Percentiles rank a stretch among this genome's conserved stretches.
Evolutionary conservation across 2,329 filamentous ascomycete genomes (phyloP).

Genomic region (Niveomyces coronatus): DNA sequence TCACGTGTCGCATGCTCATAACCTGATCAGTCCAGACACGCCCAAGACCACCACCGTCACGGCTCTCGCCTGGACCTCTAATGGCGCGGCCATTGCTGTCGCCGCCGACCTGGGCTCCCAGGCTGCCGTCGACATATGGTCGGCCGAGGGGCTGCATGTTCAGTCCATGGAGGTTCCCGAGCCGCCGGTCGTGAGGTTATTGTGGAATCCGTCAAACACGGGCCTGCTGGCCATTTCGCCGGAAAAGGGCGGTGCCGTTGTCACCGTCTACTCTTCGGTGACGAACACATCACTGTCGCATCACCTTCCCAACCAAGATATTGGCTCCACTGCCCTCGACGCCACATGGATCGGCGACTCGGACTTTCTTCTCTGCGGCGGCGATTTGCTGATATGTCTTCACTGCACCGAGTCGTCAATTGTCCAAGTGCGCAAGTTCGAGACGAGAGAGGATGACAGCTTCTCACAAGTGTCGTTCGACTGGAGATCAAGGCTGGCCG

Average conservation of each 20-base stretch:
- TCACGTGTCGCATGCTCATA: conserved; percentile 29
- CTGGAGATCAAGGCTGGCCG: conserved; percentile 39
- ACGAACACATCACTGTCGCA: conserved; percentile 37
- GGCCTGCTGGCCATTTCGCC: conserved; percentile 49
- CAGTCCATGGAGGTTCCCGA: conserved; percentile 47
- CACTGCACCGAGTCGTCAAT: conserved; percentile 38
- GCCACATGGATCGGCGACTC: conserved; percentile 48
- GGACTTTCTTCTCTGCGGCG: conserved; percentile 50
- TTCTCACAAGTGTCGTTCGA: conserved; percentile 50
- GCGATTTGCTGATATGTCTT: conserved; percentile 41
- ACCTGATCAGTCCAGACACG: conserved; percentile 43
- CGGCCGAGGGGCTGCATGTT: conserved; percentile 39
- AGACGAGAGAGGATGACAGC: conserved; percentile 41
- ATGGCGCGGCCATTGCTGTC: conserved; percentile 46
- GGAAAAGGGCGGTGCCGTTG: conserved; percentile 39
- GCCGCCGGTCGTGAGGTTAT: conserved; percentile 50
- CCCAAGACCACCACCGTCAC: conserved; percentile 44
- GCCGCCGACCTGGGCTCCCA: conserved; percentile 43
- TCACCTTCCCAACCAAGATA: conserved; percentile 38
- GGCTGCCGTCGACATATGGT: conserved; percentile 47
- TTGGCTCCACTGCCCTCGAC: conserved; percentile 42
- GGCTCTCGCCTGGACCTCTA: conserved; percentile 50
- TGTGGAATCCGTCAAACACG: conserved; percentile 47
- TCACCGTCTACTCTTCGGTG: conserved; percentile 43
- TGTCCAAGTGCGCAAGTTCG: conserved; percentile 35